Evolutionary conservation across 23 red algal genomes (phyloP).

Genomic region (Agarophyton chilense): DNA sequence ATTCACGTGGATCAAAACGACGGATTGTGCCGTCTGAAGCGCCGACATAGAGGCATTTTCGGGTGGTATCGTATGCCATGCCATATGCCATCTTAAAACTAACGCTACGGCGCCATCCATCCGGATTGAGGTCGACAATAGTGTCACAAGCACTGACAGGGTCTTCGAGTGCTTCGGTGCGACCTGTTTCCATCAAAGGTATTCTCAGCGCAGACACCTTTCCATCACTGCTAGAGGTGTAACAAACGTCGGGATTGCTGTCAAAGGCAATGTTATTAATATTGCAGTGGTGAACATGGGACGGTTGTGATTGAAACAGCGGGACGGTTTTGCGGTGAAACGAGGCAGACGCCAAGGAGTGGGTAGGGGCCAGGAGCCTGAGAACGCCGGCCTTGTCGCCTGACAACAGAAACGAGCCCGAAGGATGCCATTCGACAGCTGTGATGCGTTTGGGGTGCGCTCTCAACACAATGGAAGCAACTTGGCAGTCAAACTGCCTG

Average conservation of each 20-base stretch:
- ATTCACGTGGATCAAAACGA: constrained; percentile 48
- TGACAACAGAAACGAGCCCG: constrained; percentile 6
- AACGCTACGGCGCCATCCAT: constrained; percentile 44
- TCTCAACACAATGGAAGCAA: neutral
- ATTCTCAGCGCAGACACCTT: neutral
- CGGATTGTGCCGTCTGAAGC: constrained; percentile 40
- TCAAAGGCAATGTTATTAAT: constrained; percentile 66
- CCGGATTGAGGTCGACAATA: constrained; percentile 57
- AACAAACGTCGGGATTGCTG: constrained; percentile 15
- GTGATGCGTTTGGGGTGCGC: constrained; percentile 55
- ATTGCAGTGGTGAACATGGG: constrained; percentile 58
- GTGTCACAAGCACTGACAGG: neutral
- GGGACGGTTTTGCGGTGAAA: neutral
- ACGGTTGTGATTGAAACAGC: neutral
- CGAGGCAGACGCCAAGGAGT: neutral
- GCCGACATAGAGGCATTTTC: constrained; percentile 44
- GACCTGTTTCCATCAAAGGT: neutral
- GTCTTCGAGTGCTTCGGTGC: neutral
- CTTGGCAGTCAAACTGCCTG: constrained; percentile 33
- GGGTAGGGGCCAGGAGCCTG: neutral
- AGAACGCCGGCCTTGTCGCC: constrained; percentile 33
- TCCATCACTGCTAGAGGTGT: constrained; percentile 24
- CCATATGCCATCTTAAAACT: constrained; percentile 61
- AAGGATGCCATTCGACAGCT: constrained; percentile 47
- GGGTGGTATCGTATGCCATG: constrained; percentile 29